Evolutionary conservation across 2,329 filamentous ascomycete genomes (phyloP), one percentile per base, ranked within the genome.

Genomic region (Cordyceps militaris): DNA sequence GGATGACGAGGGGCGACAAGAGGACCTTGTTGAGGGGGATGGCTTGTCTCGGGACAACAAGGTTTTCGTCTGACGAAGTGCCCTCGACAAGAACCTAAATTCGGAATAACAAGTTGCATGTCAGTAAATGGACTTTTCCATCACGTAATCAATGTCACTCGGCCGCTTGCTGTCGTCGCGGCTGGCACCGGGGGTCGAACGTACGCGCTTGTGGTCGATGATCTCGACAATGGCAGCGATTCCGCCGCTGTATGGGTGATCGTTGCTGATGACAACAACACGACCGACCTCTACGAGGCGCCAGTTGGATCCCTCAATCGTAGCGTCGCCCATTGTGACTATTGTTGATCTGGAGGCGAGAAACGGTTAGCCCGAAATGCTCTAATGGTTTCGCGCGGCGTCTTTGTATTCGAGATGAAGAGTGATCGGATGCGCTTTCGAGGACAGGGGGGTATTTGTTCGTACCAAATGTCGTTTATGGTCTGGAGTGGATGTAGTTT

Each of bases 191-290:
- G 28, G 34, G 26, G 16, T 57, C 53, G 28, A 63, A 59, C 94
- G 76, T 96, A 99, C 94, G 81, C 94, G 91, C 86, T 96, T 97
- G 88, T 99, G 93, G 82, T 99, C 94, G 81, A 99, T 94, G 79
- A 99, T 97, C 87, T 99, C 93, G 79, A 96, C 91, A 73, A 99
- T 93, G 71, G 87, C 82, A 72, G 92, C 95, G 71, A 97, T 85
- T 76, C 89, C 89, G 81, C 92, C 92, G 69, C 82, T 80, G 81
- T 80, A 89, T 70, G 87, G 86, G 73, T 91, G 88, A 74, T 84
- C 80, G 71, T 77, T 78, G 78, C 90, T 88, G 81, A 97, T 87
- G 77, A 96, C 86, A 76, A 96, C 88, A 74, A 99, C 86, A 76
- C 94, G 91, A 86, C 94, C 94, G 78, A 97, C 90, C 87, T 99